Evolutionary conservation across 2,329 filamentous ascomycete species (phyloP).

Genomic region (Calonectria pteridis): DNA sequence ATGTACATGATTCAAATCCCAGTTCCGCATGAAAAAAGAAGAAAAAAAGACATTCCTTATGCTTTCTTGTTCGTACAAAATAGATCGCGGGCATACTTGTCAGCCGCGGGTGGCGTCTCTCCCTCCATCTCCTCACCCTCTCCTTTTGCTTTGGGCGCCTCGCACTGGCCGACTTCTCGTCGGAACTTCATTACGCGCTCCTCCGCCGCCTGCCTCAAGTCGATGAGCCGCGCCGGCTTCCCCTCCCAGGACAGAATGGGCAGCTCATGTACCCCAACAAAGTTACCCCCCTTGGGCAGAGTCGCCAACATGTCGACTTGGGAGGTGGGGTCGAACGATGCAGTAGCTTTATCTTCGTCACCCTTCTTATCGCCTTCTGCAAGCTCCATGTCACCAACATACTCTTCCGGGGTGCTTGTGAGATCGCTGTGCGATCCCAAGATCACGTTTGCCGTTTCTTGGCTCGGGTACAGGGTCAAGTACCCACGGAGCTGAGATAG

Average conservation of each 20-base stretch:
- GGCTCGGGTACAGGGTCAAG: constrained; percentile 81
- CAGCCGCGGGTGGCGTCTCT: constrained; percentile 22
- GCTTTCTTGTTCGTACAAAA: constrained; percentile 68
- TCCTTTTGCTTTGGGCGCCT: constrained; percentile 36
- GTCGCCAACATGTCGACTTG: constrained; percentile 61
- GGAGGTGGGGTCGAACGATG: constrained; percentile 57
- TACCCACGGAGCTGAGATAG: constrained; percentile 83
- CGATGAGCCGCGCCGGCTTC: constrained; percentile 52
- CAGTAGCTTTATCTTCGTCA: constrained; percentile 46
- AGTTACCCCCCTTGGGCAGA: constrained; percentile 56
- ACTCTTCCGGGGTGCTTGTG: constrained; percentile 79
- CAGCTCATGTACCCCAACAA: constrained; percentile 60
- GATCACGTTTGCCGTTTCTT: constrained; percentile 65
- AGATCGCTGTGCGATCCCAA: constrained; percentile 85
- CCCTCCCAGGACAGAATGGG: constrained; percentile 77
- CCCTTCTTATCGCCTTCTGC: constrained; percentile 40
- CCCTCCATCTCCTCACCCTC: constrained; percentile 34
- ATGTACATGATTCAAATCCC: constrained; percentile 15
- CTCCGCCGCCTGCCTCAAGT: constrained; percentile 58
- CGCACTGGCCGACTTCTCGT: constrained; percentile 75
- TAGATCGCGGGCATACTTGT: constrained; percentile 67
- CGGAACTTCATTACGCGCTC: constrained; percentile 72
- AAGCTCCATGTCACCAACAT: constrained; percentile 49
- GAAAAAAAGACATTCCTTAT: constrained; percentile 28
- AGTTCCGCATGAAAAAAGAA: constrained; percentile 7